Evolutionary conservation across 2,329 filamentous ascomycete genomes (phyloP), one percentile per base, ranked within the genome.

Genomic region (Botrytis byssoidea): DNA sequence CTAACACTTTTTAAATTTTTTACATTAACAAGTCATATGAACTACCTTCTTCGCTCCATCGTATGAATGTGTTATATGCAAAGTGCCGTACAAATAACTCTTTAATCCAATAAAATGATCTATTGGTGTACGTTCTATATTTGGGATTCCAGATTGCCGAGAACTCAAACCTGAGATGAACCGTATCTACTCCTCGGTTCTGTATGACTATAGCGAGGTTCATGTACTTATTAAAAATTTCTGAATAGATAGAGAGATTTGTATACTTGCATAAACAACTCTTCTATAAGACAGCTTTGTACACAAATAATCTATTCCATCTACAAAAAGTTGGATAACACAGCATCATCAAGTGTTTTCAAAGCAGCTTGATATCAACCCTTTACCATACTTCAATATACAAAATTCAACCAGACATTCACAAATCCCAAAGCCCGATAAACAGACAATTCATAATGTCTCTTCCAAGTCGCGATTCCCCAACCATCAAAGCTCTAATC

Each of bases 1-100:
- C 4, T 0, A 29, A 40, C 9, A 10, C 37, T n/a, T 18, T 14
- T n/a, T 9, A 0, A 0, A 29, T 18, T 7, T n/a, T 63, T 4
- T 20, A 1, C 3, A 5, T 22, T 7, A 9, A 8, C 2, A 37
- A 10, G 14, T 29, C 4, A 29, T 63, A 1, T 10, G n/a, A n/a
- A 29, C 8, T 1, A 42, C 2, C 8, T n/a, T 20, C 3, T 16
- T 16, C 25, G 7, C 10, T 64, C 7, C 8, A 9, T 7, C 61
- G 8, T n/a, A 32, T 29, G 12, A 57, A 57, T 29, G 1, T 18
- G 0, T 2, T n/a, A 29, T 63, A 2, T 29, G 16, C 8, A 29
- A 0, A 16, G n/a, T n/a, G 4, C 37, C 12, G 14, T n/a, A n/a
- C 14, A 16, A 29, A 29, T 40, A 10, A 7, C 7, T 18, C 4